Conservation (phyloP, 2,329 filamentous ascomycete species). For the Colletotrichum spaethianum region DNA sequence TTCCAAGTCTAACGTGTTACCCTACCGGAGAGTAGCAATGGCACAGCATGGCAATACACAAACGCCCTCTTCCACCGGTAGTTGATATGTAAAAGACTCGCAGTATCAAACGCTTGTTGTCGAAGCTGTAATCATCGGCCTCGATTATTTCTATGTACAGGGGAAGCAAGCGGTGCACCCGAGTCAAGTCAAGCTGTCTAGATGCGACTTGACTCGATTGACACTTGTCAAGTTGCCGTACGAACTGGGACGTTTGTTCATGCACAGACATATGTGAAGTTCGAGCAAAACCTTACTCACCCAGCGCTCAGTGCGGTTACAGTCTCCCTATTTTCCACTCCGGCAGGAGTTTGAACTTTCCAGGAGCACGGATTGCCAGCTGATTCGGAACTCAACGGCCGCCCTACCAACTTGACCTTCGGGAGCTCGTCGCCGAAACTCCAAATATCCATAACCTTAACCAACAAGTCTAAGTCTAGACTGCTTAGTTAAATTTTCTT, state of each 20-base stretch:
- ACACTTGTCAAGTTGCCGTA: constrained; percentile 30
- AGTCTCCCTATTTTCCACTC: background rate
- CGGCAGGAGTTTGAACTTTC: constrained; percentile 4
- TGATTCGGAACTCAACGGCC: constrained; percentile 12
- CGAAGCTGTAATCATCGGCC: background rate
- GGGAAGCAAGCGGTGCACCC: background rate
- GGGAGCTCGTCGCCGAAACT: constrained; percentile 17
- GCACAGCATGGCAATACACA: background rate
- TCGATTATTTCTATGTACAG: background rate
- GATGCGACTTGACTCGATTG: background rate
- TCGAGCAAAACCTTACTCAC: constrained; percentile 3
- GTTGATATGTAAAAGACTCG: background rate
- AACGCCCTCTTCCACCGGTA: background rate
- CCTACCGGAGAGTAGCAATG: too few species aligned
- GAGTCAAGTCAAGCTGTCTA: constrained; percentile 3
- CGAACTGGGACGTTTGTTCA: constrained; percentile 12
- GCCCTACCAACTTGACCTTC: background rate
- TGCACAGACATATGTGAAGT: constrained; percentile 12
- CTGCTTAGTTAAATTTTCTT: background rate
- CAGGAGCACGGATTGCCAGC: background rate
- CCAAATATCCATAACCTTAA: constrained; percentile 13
- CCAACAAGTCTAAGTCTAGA: constrained; percentile 13
- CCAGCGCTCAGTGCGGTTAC: constrained; percentile 4
- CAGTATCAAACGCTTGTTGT: background rate
- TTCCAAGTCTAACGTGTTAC: background rate